Evolutionary conservation across 345 rosid species (phyloP).

Genomic region (Melaleuca alternifolia): DNA sequence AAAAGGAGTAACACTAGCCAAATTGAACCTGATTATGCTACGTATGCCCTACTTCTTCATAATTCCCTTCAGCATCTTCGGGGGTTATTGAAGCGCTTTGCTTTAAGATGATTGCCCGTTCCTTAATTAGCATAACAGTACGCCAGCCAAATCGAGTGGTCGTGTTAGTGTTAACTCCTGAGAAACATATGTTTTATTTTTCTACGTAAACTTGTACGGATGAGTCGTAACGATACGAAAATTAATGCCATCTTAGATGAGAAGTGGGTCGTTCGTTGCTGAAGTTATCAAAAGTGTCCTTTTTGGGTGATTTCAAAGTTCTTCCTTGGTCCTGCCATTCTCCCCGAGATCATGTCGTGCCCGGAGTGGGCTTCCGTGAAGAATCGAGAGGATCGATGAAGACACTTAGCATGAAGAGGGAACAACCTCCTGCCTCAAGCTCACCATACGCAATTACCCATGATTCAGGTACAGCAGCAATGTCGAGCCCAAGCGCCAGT

Average conservation of each 20-base stretch:
- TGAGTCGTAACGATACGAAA: no score
- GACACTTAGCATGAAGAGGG: not conserved
- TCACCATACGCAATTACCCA: not conserved
- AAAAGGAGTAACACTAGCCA: constrained; percentile 31
- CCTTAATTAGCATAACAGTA: not conserved
- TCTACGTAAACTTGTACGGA: no score
- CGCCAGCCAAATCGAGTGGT: no score
- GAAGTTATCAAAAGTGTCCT: not conserved
- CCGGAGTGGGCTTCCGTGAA: not conserved
- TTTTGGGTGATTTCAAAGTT: not conserved
- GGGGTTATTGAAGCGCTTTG: no score
- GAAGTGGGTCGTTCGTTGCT: no score
- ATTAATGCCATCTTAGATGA: no score
- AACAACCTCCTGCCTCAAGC: not conserved
- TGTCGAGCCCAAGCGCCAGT: not conserved
- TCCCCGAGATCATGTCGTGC: not conserved
- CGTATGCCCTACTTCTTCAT: no score
- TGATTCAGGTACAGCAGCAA: not conserved
- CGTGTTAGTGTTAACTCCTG: no score
- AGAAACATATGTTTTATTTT: no score
- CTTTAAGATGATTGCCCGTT: no score
- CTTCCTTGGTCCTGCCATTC: not conserved
- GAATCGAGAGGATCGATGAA: not conserved
- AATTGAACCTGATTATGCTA: not conserved
- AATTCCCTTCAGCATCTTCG: no score